Conservation (phyloP, 1,284 basidiomycete genomes). For the Uromyces viciae-fabae region DNA sequence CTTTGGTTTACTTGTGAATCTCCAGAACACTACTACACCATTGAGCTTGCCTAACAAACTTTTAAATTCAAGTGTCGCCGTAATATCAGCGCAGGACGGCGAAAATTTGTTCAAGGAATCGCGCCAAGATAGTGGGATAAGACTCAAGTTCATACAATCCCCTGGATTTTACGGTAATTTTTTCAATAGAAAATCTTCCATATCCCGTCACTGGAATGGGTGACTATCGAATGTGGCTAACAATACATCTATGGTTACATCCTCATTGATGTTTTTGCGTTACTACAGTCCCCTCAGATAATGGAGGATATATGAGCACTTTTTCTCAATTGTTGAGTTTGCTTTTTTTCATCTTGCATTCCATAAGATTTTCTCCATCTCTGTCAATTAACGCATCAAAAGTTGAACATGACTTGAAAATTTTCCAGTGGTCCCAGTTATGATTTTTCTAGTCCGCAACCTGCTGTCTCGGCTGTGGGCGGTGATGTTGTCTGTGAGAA, state of each 20-base stretch:
- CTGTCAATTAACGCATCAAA: background rate
- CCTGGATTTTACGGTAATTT: slow-evolving; percentile 4
- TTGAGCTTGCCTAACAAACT: slow-evolving; percentile 9
- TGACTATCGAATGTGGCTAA: background rate
- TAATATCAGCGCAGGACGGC: slow-evolving; percentile 12
- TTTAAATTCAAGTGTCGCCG: slow-evolving; percentile 10
- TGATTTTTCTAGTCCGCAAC: slow-evolving; percentile 35
- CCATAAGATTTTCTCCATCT: background rate
- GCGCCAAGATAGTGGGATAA: slow-evolving; percentile 17
- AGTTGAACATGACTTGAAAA: background rate
- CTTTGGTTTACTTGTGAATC: background rate
- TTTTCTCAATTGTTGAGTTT: slow-evolving; percentile 42
- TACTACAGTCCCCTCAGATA: slow-evolving; percentile 37
- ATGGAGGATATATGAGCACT: slow-evolving; percentile 45
- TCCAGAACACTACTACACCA: slow-evolving; percentile 20
- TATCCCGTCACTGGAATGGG: too few relatives aligned
- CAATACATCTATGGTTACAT: too few relatives aligned
- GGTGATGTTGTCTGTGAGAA: slow-evolving; percentile 38
- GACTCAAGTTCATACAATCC: slow-evolving; percentile 14
- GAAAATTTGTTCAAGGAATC: slow-evolving; percentile 13
- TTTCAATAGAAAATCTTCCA: background rate
- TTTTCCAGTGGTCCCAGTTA: slow-evolving; percentile 40
- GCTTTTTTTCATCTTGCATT: background rate
- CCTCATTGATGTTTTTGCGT: background rate
- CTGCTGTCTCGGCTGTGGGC: slow-evolving; percentile 30